These are phyloP conservation scores for Fusarium nurragi DNA, from an alignment of 2,329 filamentous ascomycete genomes.

Conservation along the genomic window DNA sequence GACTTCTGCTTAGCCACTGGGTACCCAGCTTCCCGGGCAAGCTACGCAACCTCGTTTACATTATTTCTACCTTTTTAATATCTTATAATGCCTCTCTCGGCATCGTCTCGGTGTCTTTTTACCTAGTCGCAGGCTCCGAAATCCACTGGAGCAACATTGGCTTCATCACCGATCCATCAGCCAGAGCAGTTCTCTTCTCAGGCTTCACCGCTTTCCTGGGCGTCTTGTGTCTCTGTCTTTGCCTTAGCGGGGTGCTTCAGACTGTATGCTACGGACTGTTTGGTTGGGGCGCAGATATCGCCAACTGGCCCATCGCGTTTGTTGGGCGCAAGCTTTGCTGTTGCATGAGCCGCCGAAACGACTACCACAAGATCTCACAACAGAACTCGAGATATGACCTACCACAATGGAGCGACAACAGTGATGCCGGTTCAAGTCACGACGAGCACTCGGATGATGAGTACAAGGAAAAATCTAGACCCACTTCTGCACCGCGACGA, in stretches of 20 bases:
- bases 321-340: conserved; percentile 11
- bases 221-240: conserved; percentile 31
- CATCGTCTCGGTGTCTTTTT: conserved; percentile 46
- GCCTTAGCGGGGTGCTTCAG: conserved; percentile 43
- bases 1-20: conserved; percentile 46
- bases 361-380: conserved; percentile 21
- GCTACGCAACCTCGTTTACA: conserved; percentile 9
- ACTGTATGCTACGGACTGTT: conserved; percentile 40
- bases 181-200: conserved; percentile 47
- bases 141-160: conserved; percentile 51
- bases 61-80: conserved; percentile 33
- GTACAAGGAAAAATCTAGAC: conserved; percentile 27
- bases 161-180: conserved; percentile 46
- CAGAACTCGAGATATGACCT: background rate
- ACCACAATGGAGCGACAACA: conserved; percentile 1
- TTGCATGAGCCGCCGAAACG: conserved; percentile 10
- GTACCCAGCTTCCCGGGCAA: conserved; percentile 32
- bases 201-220: conserved; percentile 45
- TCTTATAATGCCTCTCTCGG: conserved; percentile 39
- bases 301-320: conserved; percentile 42
- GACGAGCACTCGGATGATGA: conserved; percentile 2
- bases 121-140: conserved; percentile 48
- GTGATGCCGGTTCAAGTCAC: background rate
- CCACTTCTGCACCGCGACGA: background rate
- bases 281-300: conserved; percentile 44